These are phyloP conservation scores for Hura crepitans DNA, from an alignment of 441 rosid genomes.

Conservation along the genomic window DNA sequence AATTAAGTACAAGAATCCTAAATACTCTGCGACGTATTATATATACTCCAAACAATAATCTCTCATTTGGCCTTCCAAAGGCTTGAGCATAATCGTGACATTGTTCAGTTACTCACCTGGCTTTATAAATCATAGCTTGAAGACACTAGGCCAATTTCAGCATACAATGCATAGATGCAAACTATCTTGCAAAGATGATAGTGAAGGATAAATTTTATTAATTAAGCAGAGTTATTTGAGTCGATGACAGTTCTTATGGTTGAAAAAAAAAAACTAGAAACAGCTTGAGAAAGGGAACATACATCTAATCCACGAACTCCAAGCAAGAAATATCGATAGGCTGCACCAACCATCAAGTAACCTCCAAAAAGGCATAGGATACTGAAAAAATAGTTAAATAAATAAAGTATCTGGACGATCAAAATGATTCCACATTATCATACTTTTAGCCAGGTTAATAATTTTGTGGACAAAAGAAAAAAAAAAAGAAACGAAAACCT, in stretches of 20 bases:
- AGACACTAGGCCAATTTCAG: neutral
- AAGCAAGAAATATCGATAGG: constrained; percentile 64
- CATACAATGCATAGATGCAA: neutral
- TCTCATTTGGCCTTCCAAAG: neutral
- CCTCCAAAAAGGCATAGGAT: constrained; percentile 65
- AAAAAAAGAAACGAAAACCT: constrained; percentile 25
- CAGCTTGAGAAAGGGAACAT: constrained; percentile 28
- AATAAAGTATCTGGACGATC: constrained; percentile 12
- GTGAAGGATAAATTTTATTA: neutral
- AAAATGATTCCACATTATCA: constrained; percentile 14
- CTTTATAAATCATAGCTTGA: neutral
- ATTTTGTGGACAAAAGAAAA: neutral
- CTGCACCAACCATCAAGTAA: constrained; percentile 62
- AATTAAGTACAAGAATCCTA: neutral
- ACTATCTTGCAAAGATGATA: constrained; percentile 3
- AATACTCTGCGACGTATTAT: neutral
- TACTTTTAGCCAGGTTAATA: neutral
- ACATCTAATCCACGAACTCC: constrained; percentile 67
- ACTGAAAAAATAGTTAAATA: constrained; percentile 51
- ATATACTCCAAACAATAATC: neutral
- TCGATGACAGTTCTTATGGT: neutral
- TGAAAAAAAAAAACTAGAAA: neutral
- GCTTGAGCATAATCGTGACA: neutral
- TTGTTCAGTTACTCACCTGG: neutral
- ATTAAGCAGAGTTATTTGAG: constrained; percentile 4